Evolutionary conservation across 495 filamentous ascomycete genomes (phyloP).

Genomic region (Penicillium lagena): DNA sequence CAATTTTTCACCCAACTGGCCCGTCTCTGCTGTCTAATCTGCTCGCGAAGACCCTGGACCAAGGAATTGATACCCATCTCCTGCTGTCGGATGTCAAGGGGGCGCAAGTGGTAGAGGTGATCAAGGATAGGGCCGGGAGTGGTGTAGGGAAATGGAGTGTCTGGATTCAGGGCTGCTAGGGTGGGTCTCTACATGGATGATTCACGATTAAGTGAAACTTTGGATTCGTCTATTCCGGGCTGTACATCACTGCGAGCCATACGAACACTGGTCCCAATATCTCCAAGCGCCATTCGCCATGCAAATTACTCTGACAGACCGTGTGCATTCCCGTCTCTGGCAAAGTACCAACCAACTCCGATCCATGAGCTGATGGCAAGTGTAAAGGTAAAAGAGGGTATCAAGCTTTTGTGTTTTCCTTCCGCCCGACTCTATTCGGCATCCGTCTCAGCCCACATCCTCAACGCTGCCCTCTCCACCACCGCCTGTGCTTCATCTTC

Average conservation of each 20-base stretch:
- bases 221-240: no score
- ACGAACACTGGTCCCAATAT: no score
- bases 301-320: constrained; percentile 1
- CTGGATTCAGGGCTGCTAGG: constrained; percentile 13
- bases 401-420: constrained; percentile 16
- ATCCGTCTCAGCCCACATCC: constrained; percentile 29
- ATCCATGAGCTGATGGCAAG: constrained; percentile 8
- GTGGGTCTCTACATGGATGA: constrained; percentile 2
- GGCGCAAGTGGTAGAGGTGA: constrained; percentile 27
- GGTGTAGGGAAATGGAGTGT: constrained; percentile 34
- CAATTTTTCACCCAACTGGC: constrained; percentile 21
- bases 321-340: constrained; percentile 4
- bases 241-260: no score
- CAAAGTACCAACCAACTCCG: constrained; percentile 24
- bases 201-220: no score
- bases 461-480: constrained; percentile 39
- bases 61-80: constrained; percentile 36
- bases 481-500: constrained; percentile 42
- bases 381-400: constrained; percentile 23
- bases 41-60: constrained; percentile 34
- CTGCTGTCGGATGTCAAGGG: constrained; percentile 24
- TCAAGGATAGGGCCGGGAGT: constrained; percentile 34
- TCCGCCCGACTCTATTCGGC: neutral
- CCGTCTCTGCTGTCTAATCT: constrained; percentile 26
- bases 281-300: constrained; percentile 14